phyloP scores from a whole-genome alignment of 441 rosid genomes.

The Mallotus japonicus region DNA sequence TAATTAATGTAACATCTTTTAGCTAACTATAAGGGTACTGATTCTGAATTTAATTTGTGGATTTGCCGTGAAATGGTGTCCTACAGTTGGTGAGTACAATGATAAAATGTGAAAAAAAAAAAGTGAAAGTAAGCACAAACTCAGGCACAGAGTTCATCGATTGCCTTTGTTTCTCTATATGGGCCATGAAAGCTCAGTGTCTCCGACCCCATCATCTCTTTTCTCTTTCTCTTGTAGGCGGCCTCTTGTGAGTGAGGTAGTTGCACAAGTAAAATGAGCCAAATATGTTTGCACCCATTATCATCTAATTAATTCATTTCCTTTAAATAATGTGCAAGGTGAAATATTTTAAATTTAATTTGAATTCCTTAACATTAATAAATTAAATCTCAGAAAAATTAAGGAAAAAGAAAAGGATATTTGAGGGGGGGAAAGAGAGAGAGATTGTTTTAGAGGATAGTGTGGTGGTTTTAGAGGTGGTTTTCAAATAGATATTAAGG shows the following conservation, averaged over 20 bases:
- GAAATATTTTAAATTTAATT: too few relatives aligned
- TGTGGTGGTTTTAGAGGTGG: slow-evolving; percentile 43
- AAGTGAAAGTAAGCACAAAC: background rate
- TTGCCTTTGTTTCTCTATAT: too few relatives aligned
- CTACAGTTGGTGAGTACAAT: slow-evolving; percentile 24
- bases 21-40: too few relatives aligned
- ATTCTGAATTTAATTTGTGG: background rate
- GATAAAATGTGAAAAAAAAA: slow-evolving; percentile 9
- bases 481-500: slow-evolving; percentile 56
- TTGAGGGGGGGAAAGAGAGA: background rate
- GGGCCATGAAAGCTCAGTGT: slow-evolving; percentile 53
- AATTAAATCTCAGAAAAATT: too few relatives aligned
- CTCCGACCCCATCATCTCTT: slow-evolving; percentile 51
- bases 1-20: background rate
- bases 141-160: too few relatives aligned
- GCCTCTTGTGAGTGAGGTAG: slow-evolving; percentile 48
- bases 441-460: slow-evolving; percentile 11
- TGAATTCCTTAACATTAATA: too few relatives aligned
- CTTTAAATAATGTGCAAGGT: too few relatives aligned
- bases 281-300: background rate
- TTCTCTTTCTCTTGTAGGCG: background rate
- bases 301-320: background rate
- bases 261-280: slow-evolving; percentile 47
- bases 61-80: background rate
- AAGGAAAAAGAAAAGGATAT: background rate